phyloP scores from a whole-genome alignment of 345 rosid species.

The Physaria fendleri region DNA sequence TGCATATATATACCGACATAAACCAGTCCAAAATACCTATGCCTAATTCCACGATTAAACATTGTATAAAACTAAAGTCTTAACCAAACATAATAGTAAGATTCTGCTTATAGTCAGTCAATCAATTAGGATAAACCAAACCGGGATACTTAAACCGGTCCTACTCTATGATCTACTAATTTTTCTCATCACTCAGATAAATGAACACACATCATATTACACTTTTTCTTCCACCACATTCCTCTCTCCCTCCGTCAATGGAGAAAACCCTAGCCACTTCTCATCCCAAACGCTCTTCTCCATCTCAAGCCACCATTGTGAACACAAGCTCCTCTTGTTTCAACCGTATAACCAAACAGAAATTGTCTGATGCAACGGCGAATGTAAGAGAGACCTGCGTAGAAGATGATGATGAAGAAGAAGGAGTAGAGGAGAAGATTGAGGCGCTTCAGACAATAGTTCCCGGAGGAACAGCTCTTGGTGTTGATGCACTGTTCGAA shows the following conservation, averaged over 20 bases:
- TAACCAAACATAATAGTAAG: background rate
- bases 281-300: slow-evolving; percentile 17
- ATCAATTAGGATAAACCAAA: background rate
- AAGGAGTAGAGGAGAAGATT: slow-evolving; percentile 48
- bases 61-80: background rate
- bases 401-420: slow-evolving; percentile 32
- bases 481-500: slow-evolving; percentile 52
- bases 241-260: slow-evolving; percentile 24
- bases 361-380: slow-evolving; percentile 7
- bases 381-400: slow-evolving; percentile 8
- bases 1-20: slow-evolving; percentile 15
- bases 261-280: slow-evolving; percentile 27
- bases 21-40: too few relatives aligned
- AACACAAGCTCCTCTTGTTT: background rate
- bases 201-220: slow-evolving; percentile 1
- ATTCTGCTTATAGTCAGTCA: background rate
- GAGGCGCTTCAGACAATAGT: slow-evolving; percentile 62
- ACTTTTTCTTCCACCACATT: slow-evolving; percentile 25
- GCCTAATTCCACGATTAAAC: background rate
- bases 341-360: slow-evolving; percentile 16
- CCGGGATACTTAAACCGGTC: background rate
- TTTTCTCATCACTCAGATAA: background rate
- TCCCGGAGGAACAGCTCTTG: slow-evolving; percentile 57
- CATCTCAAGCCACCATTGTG: slow-evolving; percentile 15
- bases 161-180: background rate